Conservation (phyloP, 1,139 yeast genomes). For the Yamadazyma triangularis region DNA sequence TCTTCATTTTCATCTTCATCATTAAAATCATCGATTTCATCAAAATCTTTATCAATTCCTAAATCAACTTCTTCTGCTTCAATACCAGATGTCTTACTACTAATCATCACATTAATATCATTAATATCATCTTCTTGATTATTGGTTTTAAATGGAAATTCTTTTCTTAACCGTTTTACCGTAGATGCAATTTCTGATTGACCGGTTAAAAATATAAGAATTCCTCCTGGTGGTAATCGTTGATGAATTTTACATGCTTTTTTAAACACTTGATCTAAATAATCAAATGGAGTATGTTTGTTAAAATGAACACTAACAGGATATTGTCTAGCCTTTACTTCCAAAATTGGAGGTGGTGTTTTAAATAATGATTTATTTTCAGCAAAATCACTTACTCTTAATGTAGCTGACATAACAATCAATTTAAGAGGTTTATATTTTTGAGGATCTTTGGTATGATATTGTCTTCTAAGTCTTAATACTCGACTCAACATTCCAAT, state of each 20-base stretch:
- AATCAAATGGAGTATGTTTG: conserved; percentile 70
- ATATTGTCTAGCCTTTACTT: conserved; percentile 91
- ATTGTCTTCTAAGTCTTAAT: conserved; percentile 65
- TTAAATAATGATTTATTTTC: conserved; percentile 70
- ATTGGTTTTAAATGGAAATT: conserved; percentile 52
- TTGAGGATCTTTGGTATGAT: conserved; percentile 42
- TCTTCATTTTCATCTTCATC: conserved; percentile 38
- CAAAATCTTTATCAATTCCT: conserved; percentile 44
- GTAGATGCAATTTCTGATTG: conserved; percentile 82
- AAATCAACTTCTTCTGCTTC: conserved; percentile 92
- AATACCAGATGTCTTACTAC: conserved; percentile 55
- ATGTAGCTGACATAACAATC: conserved; percentile 91
- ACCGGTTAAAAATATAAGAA: conserved; percentile 87
- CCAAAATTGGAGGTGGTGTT: conserved; percentile 82
- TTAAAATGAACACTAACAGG: conserved; percentile 94
- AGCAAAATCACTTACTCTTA: conserved; percentile 88
- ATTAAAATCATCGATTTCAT: conserved; percentile 29
- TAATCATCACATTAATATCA: conserved; percentile 34
- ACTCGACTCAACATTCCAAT: conserved; percentile 93
- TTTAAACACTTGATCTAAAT: conserved; percentile 80
- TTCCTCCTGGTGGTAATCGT: conserved; percentile 89
- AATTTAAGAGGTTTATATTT: conserved; percentile 59
- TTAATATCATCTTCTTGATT: conserved; percentile 15
- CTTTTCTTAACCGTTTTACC: conserved; percentile 62
- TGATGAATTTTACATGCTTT: conserved; percentile 86